Base-by-base conservation (phyloP, 768 basidiomycete genomes). In the Boletus rufocinnamomeus region DNA sequence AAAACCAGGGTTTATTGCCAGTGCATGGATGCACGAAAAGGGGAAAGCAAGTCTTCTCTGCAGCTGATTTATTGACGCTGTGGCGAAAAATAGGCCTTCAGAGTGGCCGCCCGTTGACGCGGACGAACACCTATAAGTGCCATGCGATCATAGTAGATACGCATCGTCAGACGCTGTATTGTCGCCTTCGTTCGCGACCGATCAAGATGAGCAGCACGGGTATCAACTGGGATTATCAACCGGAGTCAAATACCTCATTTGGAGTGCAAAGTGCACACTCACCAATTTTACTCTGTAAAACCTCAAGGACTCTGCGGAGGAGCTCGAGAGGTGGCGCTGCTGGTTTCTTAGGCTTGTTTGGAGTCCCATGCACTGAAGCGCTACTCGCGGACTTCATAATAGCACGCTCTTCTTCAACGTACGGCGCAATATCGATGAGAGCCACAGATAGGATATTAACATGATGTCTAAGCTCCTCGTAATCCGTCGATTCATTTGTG, bases 181-280 rank as follows among this genome's bases (percentile, higher is more conserved):
- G 81, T 80, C 3, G 84, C 86, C 63, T 92, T 93, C 5, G 84
- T 80, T 56, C 87, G 80, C 3, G 90, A 89, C 48, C 91, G 84
- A 60, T 91, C 89, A 35, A 93, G 77, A 69, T 89, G 83, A 2
- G 86, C 84, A 28, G 87, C 89, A 47, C 88, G 86, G 3, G 84
- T 85, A 67, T 92, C 90, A 47, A 82, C 88, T 90, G 58, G 14
- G 44, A 30, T 38, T 16, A 6, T 37, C 16, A 38, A 34, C 25
- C 14, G 16, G 16, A 9, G 16, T 51, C 40, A 37, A 37, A 49
- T 17, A 3, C 30, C 16, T 40, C 16, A 38, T 9, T 62, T 35
- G 17, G 21, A 47, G 32, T 5, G 30, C 17, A 19, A 48, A 46
- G 28, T 45, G 23, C 19, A 46, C 23, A 76, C 85, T 56, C 54